Evolutionary conservation across 2,329 filamentous ascomycete genomes (phyloP), one percentile per base, ranked within the genome.

Genomic region (Phoma sp.): DNA sequence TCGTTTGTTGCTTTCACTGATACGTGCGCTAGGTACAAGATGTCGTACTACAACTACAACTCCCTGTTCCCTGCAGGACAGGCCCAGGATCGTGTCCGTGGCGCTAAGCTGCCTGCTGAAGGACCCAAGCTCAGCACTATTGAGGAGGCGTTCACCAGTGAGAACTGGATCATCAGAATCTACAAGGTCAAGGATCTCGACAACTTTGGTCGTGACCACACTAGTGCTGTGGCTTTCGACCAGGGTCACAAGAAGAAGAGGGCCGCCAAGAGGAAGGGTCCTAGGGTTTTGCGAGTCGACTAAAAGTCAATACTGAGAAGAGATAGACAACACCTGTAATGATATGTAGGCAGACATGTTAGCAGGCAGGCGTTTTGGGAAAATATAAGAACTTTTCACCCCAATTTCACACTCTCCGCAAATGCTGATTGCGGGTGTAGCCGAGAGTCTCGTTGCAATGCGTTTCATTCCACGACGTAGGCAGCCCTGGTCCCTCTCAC

Each of bases 171-270:
- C 76, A 98, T 99, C 74, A 86, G 95, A 61, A 97, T 99, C 72
- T 99, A 97, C 84, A 99, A 99, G 84, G 95, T 99, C 79, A 99
- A 99, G 82, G 93, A 96, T 69, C 87, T 97, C 55, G 95, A 99
- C 80, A 98, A 98, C 75, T 82, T 99, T 62, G 93, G 92, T 50
- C 87, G 95, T 74, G 91, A 96, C 68, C 93, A 97, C 73, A 85
- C 85, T 61, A 83, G 79, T 63, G 86, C 84, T 1, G 78, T 80
- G 27, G 84, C 87, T 6, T 93, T 93, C 71, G 88, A 91, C 57
- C 87, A 86, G 70, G 90, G 90, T 33, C 86, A 89, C 76, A 93
- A 92, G 85, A 91, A 89, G 84, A 93, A 90, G 87, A 89, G 88
- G 82, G 75, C 82, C 1, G 75, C 77, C 32, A 93, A 90, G 82